These are phyloP conservation scores for Phytophthora capsici DNA, from an alignment of 352 stramenopile genomes.

Conservation along the genomic window DNA sequence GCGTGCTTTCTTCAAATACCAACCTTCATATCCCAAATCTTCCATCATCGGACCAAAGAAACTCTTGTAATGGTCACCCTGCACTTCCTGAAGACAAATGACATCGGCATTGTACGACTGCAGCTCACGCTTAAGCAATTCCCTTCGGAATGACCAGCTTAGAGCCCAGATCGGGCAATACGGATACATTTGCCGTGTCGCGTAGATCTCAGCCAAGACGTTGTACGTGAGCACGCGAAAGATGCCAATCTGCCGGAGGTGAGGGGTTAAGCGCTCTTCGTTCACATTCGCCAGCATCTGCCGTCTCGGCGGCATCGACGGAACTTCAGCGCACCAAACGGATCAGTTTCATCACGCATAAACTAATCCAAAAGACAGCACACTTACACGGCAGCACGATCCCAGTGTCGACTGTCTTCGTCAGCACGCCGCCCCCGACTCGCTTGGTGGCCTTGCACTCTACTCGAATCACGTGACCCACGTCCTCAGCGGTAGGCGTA, in stretches of 20 bases:
- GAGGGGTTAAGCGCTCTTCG: constrained; percentile 75
- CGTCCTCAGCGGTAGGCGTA: constrained; percentile 63
- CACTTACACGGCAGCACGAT: constrained; percentile 88
- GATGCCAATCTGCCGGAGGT: constrained; percentile 76
- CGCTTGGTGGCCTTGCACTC: constrained; percentile 74
- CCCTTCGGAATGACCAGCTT: constrained; percentile 95
- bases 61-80: constrained; percentile 98
- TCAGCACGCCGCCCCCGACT: constrained; percentile 57
- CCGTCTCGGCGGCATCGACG: constrained; percentile 70
- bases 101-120: constrained; percentile 95
- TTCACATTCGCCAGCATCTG: constrained; percentile 87
- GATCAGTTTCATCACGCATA: constrained; percentile 34
- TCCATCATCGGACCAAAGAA: constrained; percentile 96
- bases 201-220: constrained; percentile 92
- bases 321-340: constrained; percentile 59
- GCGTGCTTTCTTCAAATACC: constrained; percentile 98
- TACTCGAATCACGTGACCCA: constrained; percentile 83
- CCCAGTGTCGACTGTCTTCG: constrained; percentile 82
- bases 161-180: constrained; percentile 98
- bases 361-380: constrained; percentile 34
- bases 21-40: constrained; percentile 96
- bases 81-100: constrained; percentile 98
- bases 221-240: constrained; percentile 93
- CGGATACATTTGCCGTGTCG: constrained; percentile 94
- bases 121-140: constrained; percentile 92